Conservation (phyloP, 2,329 filamentous ascomycete species). For the Nothomitra cinnamomea region DNA sequence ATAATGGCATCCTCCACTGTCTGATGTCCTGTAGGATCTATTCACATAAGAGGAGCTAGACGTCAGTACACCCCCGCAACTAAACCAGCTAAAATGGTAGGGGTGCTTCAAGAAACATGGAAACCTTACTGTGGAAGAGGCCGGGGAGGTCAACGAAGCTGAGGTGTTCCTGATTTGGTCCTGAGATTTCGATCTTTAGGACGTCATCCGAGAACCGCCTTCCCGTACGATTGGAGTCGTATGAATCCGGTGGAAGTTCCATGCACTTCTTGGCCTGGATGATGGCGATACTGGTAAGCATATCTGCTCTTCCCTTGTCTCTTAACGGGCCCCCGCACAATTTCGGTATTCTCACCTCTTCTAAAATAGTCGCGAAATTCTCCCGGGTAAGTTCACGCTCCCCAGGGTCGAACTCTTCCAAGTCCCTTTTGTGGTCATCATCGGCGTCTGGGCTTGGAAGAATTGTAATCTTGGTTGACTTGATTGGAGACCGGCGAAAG, state of each 20-base stretch:
- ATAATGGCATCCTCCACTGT: conserved; percentile 7
- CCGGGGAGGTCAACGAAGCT: conserved; percentile 31
- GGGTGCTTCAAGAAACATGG: too few relatives aligned
- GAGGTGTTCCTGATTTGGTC: conserved; percentile 23
- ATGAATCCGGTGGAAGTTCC: conserved; percentile 8
- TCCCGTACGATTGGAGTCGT: conserved; percentile 9
- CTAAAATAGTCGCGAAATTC: background rate
- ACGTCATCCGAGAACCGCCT: conserved; percentile 25
- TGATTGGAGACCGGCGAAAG: conserved; percentile 12
- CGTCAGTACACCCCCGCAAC: too few relatives aligned
- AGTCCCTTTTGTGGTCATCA: background rate
- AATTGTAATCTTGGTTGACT: conserved; percentile 1
- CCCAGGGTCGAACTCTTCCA: background rate
- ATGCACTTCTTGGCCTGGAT: conserved; percentile 8
- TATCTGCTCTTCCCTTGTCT: too few relatives aligned
- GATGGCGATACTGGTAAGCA: too few relatives aligned
- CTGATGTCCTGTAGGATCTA: conserved; percentile 1
- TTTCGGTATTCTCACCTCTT: background rate
- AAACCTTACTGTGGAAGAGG: conserved; percentile 22
- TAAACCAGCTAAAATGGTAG: too few relatives aligned
- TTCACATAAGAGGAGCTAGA: too few relatives aligned
- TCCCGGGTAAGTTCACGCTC: background rate
- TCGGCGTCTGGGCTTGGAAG: background rate
- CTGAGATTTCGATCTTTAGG: conserved; percentile 25
- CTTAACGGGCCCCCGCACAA: too few relatives aligned